Evolutionary conservation across 2,329 filamentous ascomycete species (phyloP).

Genomic region (Pezicula neosporulosa): DNA sequence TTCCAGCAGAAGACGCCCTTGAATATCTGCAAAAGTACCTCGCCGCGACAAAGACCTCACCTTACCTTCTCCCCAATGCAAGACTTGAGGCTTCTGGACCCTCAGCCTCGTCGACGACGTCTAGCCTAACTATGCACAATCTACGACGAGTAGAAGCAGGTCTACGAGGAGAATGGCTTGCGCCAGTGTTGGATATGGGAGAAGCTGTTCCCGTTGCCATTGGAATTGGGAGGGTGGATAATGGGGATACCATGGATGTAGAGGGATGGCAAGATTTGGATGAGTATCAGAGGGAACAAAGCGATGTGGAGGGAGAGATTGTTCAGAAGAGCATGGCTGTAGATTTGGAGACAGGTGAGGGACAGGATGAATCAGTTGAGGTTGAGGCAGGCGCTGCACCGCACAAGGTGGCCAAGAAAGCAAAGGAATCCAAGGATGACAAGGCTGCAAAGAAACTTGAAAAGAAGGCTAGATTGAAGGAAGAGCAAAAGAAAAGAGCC

Average conservation of each 20-base stretch:
- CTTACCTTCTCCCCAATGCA: constrained; percentile 30
- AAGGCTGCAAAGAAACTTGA: constrained; percentile 32
- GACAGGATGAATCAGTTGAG: constrained; percentile 30
- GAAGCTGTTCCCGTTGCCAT: constrained; percentile 18
- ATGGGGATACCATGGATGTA: constrained; percentile 19
- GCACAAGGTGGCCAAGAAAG: constrained; percentile 35
- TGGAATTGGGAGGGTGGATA: constrained; percentile 18
- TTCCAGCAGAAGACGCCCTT: constrained; percentile 24
- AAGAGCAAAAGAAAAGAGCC: constrained; percentile 44
- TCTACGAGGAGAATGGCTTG: constrained; percentile 46
- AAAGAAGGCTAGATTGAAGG: constrained; percentile 43
- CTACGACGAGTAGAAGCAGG: constrained; percentile 49
- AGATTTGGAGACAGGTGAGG: constrained; percentile 36
- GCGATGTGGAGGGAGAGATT: constrained; percentile 23
- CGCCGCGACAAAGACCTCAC: constrained; percentile 15
- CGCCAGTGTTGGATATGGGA: constrained; percentile 34
- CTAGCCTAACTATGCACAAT: constrained; percentile 46
- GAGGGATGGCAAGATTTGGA: constrained; percentile 33
- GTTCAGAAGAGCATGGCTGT: constrained; percentile 17
- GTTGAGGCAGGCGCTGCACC: constrained; percentile 22
- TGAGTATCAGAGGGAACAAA: constrained; percentile 31
- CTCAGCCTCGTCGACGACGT: constrained; percentile 19
- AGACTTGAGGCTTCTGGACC: constrained; percentile 28
- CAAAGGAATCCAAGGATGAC: constrained; percentile 33
- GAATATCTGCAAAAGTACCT: constrained; percentile 27